A percentile compares a stretch with the other conserved stretches of the same genome.
Evolutionary conservation across 495 filamentous ascomycete genomes (phyloP).

Genomic region (Tuber magnatum): DNA sequence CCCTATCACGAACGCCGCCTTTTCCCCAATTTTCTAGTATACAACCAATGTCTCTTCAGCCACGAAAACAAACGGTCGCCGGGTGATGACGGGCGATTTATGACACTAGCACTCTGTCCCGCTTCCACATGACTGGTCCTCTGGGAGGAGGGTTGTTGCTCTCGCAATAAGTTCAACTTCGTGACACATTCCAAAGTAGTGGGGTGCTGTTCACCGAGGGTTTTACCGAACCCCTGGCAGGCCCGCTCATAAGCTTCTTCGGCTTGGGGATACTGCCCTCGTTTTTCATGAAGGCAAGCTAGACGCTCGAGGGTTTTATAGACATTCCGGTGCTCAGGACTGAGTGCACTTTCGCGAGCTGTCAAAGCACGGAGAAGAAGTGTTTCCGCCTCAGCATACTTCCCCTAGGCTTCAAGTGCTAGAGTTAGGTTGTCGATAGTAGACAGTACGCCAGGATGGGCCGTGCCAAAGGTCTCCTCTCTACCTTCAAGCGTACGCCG

Average conservation of each 20-base stretch:
- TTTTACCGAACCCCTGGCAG: no score
- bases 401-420: slow-evolving; percentile 16
- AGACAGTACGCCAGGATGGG: not conserved
- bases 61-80: no score
- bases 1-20: no score
- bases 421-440: slow-evolving; percentile 15
- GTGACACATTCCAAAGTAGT: not conserved
- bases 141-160: no score
- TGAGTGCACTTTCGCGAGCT: not conserved
- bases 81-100: no score
- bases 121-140: no score
- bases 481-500: slow-evolving; percentile 8
- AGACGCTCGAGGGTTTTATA: not conserved
- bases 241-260: not conserved
- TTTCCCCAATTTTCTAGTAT: no score
- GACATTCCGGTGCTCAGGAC: not conserved
- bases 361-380: slow-evolving; percentile 24
- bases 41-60: no score
- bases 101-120: no score
- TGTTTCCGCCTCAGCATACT: slow-evolving; percentile 33
- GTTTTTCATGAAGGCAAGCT: not conserved
- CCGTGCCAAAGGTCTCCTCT: slow-evolving; percentile 9
- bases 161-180: no score
- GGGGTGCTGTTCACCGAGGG: slow-evolving; percentile 1
- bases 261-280: not conserved